Evolutionary conservation across 2,329 filamentous ascomycete species (phyloP).

Genomic region (Cladosporium sp.): DNA sequence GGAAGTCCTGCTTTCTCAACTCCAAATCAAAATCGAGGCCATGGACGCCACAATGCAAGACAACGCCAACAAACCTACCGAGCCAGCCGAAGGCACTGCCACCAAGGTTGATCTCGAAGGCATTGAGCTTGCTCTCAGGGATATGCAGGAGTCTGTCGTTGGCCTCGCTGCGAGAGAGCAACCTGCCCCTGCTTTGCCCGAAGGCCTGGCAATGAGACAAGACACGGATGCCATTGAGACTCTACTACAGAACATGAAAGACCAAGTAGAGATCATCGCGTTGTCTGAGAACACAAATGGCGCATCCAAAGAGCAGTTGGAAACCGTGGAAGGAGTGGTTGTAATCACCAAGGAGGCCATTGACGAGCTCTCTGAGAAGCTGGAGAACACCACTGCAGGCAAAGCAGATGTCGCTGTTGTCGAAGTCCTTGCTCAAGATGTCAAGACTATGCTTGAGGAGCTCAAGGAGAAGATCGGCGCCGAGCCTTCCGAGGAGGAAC

Average conservation of each 20-base stretch:
- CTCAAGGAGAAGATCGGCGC: constrained; percentile 35
- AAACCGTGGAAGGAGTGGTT: constrained; percentile 61
- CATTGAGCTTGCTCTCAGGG: constrained; percentile 43
- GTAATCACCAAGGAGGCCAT: constrained; percentile 72
- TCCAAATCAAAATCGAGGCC: constrained; percentile 78
- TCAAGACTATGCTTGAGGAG: constrained; percentile 72
- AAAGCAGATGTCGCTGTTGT: constrained; percentile 75
- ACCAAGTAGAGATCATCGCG: constrained; percentile 74
- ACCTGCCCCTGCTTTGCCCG: constrained; percentile 22
- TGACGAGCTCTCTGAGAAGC: constrained; percentile 57
- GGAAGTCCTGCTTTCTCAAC: constrained; percentile 74
- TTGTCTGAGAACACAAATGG: constrained; percentile 59
- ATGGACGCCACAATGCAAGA: constrained; percentile 55
- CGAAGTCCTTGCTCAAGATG: constrained; percentile 72
- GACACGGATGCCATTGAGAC: constrained; percentile 90
- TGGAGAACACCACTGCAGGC: constrained; percentile 64
- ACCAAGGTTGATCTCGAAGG: constrained; percentile 50
- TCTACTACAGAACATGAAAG: constrained; percentile 82
- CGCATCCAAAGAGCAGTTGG: constrained; percentile 58
- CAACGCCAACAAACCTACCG: constrained; percentile 39
- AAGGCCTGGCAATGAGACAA: constrained; percentile 65
- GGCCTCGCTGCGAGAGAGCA: constrained; percentile 41
- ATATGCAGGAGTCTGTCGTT: constrained; percentile 59
- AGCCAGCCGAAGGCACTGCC: constrained; percentile 32
- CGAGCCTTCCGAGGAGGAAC: constrained; percentile 43